Percentiles rank a stretch among this genome's conserved stretches.
phyloP scores from a whole-genome alignment of 345 rosid genomes.

The Gossypium mustelinum region DNA sequence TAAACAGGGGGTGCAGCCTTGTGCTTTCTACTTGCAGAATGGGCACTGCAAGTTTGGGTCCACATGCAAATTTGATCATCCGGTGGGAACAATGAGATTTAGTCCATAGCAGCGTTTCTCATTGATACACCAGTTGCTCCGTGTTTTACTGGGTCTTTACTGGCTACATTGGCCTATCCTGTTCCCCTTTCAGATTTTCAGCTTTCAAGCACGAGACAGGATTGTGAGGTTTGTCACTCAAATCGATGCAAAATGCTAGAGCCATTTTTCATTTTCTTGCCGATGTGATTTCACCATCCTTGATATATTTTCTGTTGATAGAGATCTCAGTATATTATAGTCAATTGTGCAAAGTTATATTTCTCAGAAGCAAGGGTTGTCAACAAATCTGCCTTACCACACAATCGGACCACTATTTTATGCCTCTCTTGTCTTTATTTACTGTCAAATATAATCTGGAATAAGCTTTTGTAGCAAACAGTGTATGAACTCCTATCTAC shows the following conservation, averaged over 20 bases:
- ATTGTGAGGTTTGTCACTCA: conserved; percentile 61
- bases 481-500: neutral
- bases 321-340: conserved; percentile 32
- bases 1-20: conserved; percentile 46
- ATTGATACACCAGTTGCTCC: conserved; percentile 63
- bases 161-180: conserved; percentile 52
- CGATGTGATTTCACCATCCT: conserved; percentile 19
- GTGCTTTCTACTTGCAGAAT: conserved; percentile 45
- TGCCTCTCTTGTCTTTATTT: conserved; percentile 4
- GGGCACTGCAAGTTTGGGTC: conserved; percentile 56
- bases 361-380: conserved; percentile 14
- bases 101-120: conserved; percentile 63
- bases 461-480: conserved; percentile 29
- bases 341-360: conserved; percentile 32
- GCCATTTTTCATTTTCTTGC: conserved; percentile 24
- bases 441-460: conserved; percentile 4
- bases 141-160: conserved; percentile 54
- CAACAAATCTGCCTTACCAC: conserved; percentile 24
- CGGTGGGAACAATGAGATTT: conserved; percentile 55
- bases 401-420: conserved; percentile 19
- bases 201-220: conserved; percentile 58
- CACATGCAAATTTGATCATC: conserved; percentile 67
- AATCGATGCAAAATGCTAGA: conserved; percentile 34
- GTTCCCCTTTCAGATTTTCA: conserved; percentile 61
- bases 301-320: conserved; percentile 23